These are phyloP conservation scores for Leccinum huronense DNA, from an alignment of 1,284 basidiomycete species.

Conservation along the genomic window DNA sequence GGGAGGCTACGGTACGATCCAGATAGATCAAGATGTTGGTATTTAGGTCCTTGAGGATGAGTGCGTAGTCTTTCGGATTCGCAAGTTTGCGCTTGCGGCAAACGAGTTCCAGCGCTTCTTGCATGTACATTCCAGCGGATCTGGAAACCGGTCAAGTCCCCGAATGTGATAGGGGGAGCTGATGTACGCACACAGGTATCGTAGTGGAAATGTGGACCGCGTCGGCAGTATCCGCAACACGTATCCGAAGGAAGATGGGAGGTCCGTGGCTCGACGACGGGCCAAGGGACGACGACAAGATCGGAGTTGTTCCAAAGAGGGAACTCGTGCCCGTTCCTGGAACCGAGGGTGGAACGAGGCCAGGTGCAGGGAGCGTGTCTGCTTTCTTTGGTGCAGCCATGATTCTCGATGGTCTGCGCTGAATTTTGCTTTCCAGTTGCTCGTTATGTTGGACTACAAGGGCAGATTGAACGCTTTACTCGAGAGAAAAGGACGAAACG, in stretches of 20 bases:
- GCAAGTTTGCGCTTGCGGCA: slow-evolving; percentile 73
- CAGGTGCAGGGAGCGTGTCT: slow-evolving; percentile 27
- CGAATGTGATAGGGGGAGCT: background rate
- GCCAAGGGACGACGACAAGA: slow-evolving; percentile 62
- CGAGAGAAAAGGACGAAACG: background rate
- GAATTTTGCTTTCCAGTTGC: slow-evolving; percentile 71
- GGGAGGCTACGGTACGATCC: slow-evolving; percentile 92
- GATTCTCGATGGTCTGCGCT: slow-evolving; percentile 70
- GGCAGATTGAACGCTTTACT: background rate
- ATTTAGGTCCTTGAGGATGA: slow-evolving; percentile 67
- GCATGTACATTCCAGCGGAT: slow-evolving; percentile 94
- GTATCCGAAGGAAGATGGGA: slow-evolving; percentile 76
- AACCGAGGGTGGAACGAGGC: slow-evolving; percentile 26
- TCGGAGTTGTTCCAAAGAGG: slow-evolving; percentile 45
- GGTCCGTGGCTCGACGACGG: slow-evolving; percentile 71
- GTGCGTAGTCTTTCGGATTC: slow-evolving; percentile 79
- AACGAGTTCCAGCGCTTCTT: slow-evolving; percentile 88
- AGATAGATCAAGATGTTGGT: slow-evolving; percentile 82
- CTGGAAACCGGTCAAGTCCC: slow-evolving; percentile 40
- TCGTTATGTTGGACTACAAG: slow-evolving; percentile 79
- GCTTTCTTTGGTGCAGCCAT: slow-evolving; percentile 61
- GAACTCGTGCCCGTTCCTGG: slow-evolving; percentile 26
- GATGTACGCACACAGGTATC: slow-evolving; percentile 73
- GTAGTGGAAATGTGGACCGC: slow-evolving; percentile 82
- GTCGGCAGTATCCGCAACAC: slow-evolving; percentile 75